Base-by-base conservation (phyloP, 495 filamentous ascomycete genomes). In the Penicillium verhagenii region DNA sequence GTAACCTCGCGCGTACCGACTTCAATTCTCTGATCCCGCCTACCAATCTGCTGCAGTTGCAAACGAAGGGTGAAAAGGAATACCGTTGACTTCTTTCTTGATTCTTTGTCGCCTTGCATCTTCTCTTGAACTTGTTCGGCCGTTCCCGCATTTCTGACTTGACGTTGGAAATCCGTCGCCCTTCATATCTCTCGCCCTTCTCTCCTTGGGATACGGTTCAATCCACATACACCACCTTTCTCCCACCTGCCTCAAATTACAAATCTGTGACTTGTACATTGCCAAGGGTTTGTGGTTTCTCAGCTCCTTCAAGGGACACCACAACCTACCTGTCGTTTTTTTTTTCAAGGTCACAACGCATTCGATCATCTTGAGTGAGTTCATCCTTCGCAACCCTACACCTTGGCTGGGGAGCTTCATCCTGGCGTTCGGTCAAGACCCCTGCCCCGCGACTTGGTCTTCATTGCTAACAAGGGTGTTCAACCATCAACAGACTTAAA, bases 51-150 rank as follows among this genome's bases (percentile, higher is more conserved):
- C 58, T 59, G 63, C 52, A 57, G 24, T 43, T 61, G 54, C 67
- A 73, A 72, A 75, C 67, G 64, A 71, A 68, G 61, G 69, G 63
- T 59, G 63, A 60, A 63, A 51, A 59, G 58, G 23, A 25, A 24
- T 45, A 24, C 42, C 23, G 14, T 11, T 26, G 21, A 45, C 26
- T 45, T 45, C 11, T n/a, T 62, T 53, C 39, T 64, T 48, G 66
- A 66, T 66, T 65, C 61, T 62, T 64, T 64, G 61, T 71, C 65
- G 63, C 73, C 70, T 76, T 76, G 69, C 72, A 63, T 74, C 57
- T 66, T 47, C 38, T n/a, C n/a, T n/a, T n/a, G n/a, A n/a, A n/a
- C n/a, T 52, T 52, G 53, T 43, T 54, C 47, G 47, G 47, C 59
- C 55, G 55, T 58, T 49, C 50, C 53, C 59, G 56, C 65, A 66